A percentile compares a stretch with the other conserved stretches of the same genome.
phyloP scores from a whole-genome alignment of 768 basidiomycete genomes.

The Mycena vulgaris region DNA sequence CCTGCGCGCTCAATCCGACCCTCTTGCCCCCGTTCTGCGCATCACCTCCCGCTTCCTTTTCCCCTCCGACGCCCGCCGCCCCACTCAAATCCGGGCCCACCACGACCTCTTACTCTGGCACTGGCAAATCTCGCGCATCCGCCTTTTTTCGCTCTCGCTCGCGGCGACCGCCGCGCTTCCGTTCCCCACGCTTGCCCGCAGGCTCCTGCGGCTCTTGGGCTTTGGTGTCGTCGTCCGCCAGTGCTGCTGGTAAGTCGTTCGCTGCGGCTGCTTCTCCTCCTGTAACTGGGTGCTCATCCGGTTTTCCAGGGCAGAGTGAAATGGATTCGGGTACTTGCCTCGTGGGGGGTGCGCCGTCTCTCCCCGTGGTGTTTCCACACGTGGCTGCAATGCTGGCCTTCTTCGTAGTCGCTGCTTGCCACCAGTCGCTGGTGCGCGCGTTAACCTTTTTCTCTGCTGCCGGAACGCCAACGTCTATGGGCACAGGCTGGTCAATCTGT shows the following conservation, averaged over 20 bases:
- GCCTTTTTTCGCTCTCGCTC: too few species aligned
- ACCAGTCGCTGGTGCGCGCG: neutral
- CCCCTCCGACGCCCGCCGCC: neutral
- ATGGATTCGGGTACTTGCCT: constrained; percentile 13
- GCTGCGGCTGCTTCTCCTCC: neutral
- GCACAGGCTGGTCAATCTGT: neutral
- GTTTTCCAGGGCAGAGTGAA: neutral
- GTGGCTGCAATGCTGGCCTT: neutral
- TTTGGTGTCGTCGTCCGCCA: neutral
- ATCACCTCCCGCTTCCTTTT: neutral
- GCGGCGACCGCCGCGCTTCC: too few species aligned
- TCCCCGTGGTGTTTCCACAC: constrained; percentile 17
- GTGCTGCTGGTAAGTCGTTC: neutral
- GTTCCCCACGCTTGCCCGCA: too few species aligned
- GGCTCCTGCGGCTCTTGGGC: neutral
- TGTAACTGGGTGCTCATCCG: neutral
- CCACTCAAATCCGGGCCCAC: too few species aligned
- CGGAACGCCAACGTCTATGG: neutral
- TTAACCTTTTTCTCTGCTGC: neutral
- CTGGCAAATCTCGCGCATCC: too few species aligned
- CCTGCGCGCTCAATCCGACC: neutral
- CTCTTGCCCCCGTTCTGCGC: neutral
- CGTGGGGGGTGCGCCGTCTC: constrained; percentile 24
- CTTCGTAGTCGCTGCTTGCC: neutral
- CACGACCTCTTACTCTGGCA: too few species aligned